Percentiles rank a stretch among this genome's conserved stretches.
Conservation (phyloP, 495 filamentous ascomycete genomes). For the Daldinia grandis region DNA sequence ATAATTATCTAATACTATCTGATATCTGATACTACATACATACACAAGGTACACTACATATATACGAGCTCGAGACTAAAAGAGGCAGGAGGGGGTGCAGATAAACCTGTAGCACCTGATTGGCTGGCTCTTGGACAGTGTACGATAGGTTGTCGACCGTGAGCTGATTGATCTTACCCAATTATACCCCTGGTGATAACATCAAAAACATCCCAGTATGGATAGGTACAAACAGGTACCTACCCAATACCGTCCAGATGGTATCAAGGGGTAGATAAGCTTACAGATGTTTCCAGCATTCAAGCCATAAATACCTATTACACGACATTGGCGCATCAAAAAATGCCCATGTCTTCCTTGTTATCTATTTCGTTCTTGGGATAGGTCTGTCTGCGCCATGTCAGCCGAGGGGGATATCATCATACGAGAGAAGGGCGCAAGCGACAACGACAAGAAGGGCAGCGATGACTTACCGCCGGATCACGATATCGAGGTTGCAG, state of each 20-base stretch:
- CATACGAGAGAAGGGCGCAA: conserved; percentile 1
- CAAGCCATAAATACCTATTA: background rate
- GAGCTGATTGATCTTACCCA: background rate
- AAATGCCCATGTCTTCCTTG: background rate
- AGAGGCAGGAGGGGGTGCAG: conserved; percentile 4
- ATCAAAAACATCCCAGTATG: no score
- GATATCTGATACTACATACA: background rate
- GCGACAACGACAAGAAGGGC: conserved; percentile 13
- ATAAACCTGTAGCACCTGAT: conserved; percentile 1
- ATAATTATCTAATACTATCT: background rate
- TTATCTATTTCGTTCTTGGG: background rate
- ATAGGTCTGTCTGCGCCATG: conserved; percentile 9
- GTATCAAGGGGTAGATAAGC: background rate
- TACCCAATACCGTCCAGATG: background rate
- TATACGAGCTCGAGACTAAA: background rate
- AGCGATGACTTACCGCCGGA: conserved; percentile 15
- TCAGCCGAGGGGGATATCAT: background rate
- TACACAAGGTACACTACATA: no score
- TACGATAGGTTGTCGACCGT: background rate
- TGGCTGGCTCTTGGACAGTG: background rate
- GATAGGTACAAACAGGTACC: background rate
- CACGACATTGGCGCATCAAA: background rate
- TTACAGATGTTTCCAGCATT: background rate
- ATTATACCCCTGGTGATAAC: background rate
- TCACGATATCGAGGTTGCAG: conserved; percentile 40